Percentiles rank a stretch among this genome's conserved stretches.
Conservation (phyloP, 768 basidiomycete genomes). For the Cystofilobasidium capitatum region DNA sequence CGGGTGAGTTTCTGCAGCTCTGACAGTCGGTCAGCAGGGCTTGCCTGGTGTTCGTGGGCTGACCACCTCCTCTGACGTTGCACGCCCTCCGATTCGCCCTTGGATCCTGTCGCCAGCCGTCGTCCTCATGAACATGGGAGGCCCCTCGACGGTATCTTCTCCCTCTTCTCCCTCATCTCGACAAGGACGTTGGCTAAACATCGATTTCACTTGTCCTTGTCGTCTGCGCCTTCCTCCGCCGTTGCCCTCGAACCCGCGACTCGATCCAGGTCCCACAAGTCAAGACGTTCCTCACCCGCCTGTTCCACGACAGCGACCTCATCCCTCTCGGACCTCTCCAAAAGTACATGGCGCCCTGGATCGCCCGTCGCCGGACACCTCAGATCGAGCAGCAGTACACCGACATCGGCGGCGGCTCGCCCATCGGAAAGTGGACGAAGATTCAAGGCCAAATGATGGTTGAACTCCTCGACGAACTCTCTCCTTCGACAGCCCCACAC, state of each 20-base stretch:
- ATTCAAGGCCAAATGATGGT: conserved; percentile 86
- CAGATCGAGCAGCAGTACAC: conserved; percentile 88
- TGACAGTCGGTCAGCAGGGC: not conserved
- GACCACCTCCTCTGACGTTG: not conserved
- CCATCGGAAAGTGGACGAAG: conserved; percentile 81
- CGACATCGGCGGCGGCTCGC: conserved; percentile 92
- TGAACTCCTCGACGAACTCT: conserved; percentile 81
- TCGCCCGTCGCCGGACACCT: conserved; percentile 81
- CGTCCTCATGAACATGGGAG: conserved; percentile 99
- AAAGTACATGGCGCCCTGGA: conserved; percentile 69
- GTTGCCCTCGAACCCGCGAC: too few species aligned
- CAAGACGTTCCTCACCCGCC: conserved; percentile 77
- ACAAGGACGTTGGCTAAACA: not conserved
- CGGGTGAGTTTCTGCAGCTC: not conserved
- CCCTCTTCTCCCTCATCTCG: not conserved
- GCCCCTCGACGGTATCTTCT: conserved; percentile 69
- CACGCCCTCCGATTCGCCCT: conserved; percentile 5
- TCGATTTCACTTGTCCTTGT: conserved; percentile 10
- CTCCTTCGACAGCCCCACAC: conserved; percentile 85
- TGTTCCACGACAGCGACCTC: conserved; percentile 84
- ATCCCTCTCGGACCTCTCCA: conserved; percentile 86
- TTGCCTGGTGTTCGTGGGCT: not conserved
- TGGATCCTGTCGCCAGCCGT: conserved; percentile 51
- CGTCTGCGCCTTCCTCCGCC: too few species aligned
- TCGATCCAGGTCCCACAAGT: conserved; percentile 71